Conservation (phyloP, 2,329 filamentous ascomycete species). For the Emmonsiellopsis sp. region DNA sequence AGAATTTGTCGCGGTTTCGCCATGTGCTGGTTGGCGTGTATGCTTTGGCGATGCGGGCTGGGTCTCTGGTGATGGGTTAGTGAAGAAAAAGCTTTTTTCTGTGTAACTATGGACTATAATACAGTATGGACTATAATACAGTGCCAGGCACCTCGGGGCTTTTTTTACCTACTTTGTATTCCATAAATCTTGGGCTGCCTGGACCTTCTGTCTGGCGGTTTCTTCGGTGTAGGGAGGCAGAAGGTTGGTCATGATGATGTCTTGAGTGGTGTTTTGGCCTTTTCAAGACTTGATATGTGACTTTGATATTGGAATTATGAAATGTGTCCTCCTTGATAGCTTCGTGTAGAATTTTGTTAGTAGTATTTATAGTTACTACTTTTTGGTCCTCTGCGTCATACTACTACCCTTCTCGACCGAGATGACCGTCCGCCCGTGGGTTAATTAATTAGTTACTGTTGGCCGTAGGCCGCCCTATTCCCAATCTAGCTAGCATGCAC, state of each 20-base stretch:
- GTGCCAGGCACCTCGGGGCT: background rate
- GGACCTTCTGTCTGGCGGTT: conserved; percentile 66
- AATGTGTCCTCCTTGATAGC: too few relatives aligned
- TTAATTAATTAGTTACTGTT: too few relatives aligned
- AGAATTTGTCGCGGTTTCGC: conserved; percentile 65
- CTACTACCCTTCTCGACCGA: too few relatives aligned
- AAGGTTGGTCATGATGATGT: background rate
- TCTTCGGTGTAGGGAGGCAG: conserved; percentile 65
- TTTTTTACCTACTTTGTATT: conserved; percentile 54
- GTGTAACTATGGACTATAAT: background rate
- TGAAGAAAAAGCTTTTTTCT: background rate
- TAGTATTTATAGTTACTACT: too few relatives aligned
- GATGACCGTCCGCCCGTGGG: too few relatives aligned
- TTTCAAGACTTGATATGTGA: too few relatives aligned
- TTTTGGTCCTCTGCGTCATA: too few relatives aligned
- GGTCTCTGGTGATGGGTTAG: conserved; percentile 42
- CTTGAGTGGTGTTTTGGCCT: too few relatives aligned
- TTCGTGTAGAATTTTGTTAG: too few relatives aligned
- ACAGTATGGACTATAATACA: background rate
- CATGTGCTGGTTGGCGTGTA: conserved; percentile 72
- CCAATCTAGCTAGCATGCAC: too few relatives aligned
- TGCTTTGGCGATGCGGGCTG: conserved; percentile 54
- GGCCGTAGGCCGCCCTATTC: too few relatives aligned
- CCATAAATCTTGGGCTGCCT: conserved; percentile 75
- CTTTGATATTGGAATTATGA: too few relatives aligned